A percentile compares a stretch with the other conserved stretches of the same genome.
phyloP scores from a whole-genome alignment of 306 rosid species.

The Pyrus bretschneideri region DNA sequence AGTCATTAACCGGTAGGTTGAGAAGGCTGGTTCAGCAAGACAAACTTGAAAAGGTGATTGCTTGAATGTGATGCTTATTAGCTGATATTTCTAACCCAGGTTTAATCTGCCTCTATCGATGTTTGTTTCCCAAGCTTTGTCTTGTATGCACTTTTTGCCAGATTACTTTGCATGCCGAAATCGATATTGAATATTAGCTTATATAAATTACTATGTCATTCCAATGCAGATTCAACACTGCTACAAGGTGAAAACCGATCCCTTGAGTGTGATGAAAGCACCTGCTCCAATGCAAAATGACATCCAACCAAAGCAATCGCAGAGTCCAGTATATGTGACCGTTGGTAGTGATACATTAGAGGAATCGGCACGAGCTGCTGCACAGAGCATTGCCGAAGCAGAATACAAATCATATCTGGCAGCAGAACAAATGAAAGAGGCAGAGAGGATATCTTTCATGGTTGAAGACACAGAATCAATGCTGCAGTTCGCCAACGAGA shows the following conservation, averaged over 20 bases:
- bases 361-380: slow-evolving; percentile 24
- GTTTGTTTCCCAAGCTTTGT: background rate
- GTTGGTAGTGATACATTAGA: slow-evolving; percentile 7
- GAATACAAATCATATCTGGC: slow-evolving; percentile 32
- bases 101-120: background rate
- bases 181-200: background rate
- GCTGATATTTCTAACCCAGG: background rate
- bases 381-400: slow-evolving; percentile 37
- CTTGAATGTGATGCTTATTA: background rate
- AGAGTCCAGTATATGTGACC: background rate
- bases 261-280: slow-evolving; percentile 1
- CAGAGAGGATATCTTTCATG: slow-evolving; percentile 26
- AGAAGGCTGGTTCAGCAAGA: slow-evolving; percentile 33
- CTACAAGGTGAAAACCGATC: slow-evolving; percentile 22
- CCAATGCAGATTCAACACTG: slow-evolving; percentile 25
- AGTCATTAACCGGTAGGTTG: slow-evolving; percentile 25
- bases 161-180: background rate
- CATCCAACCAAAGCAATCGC: slow-evolving; percentile 10
- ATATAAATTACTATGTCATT: background rate
- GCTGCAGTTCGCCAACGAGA: slow-evolving; percentile 26
- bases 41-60: slow-evolving; percentile 35
- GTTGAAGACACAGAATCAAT: slow-evolving; percentile 24
- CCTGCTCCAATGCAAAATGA: slow-evolving; percentile 11
- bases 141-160: background rate
- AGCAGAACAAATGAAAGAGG: slow-evolving; percentile 37